Conservation (phyloP, 345 rosid genomes). For the Rhodomyrtus tomentosa region DNA sequence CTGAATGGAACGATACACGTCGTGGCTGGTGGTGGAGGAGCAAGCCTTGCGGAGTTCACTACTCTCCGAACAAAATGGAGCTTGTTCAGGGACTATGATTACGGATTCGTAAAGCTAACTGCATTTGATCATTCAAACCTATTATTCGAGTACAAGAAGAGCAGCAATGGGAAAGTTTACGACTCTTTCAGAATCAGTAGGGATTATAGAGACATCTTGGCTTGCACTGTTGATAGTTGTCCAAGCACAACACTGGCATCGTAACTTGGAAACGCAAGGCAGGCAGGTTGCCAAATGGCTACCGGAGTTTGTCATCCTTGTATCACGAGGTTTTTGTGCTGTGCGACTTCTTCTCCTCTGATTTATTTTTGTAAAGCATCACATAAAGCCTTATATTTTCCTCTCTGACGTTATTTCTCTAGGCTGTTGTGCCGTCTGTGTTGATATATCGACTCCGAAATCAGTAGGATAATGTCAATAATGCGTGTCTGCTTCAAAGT, state of each 20-base stretch:
- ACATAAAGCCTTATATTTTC: not conserved
- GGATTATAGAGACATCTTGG: conserved; percentile 74
- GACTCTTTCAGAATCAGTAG: conserved; percentile 79
- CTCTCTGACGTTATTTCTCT: not conserved
- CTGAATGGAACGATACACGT: conserved; percentile 71
- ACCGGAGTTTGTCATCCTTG: not conserved
- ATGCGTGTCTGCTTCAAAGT: not conserved
- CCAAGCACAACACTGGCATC: conserved; percentile 51
- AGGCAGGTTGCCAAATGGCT: not conserved
- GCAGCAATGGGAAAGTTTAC: conserved; percentile 58
- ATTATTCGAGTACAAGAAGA: conserved; percentile 82
- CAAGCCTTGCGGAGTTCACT: conserved; percentile 52
- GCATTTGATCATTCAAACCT: conserved; percentile 65
- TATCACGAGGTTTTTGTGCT: not conserved
- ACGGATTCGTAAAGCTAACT: conserved; percentile 72
- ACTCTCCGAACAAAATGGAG: conserved; percentile 49
- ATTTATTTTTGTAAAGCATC: not conserved
- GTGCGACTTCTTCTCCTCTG: not conserved
- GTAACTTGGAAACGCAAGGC: not conserved
- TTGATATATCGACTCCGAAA: not conserved
- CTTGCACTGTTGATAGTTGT: conserved; percentile 72
- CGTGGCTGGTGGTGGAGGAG: conserved; percentile 80
- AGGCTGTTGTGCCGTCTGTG: not conserved
- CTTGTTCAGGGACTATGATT: conserved; percentile 58
- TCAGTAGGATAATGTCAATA: not conserved